Evolutionary conservation across 1,284 basidiomycete species (phyloP).

Genomic region (Singerocomus inundabilis): DNA sequence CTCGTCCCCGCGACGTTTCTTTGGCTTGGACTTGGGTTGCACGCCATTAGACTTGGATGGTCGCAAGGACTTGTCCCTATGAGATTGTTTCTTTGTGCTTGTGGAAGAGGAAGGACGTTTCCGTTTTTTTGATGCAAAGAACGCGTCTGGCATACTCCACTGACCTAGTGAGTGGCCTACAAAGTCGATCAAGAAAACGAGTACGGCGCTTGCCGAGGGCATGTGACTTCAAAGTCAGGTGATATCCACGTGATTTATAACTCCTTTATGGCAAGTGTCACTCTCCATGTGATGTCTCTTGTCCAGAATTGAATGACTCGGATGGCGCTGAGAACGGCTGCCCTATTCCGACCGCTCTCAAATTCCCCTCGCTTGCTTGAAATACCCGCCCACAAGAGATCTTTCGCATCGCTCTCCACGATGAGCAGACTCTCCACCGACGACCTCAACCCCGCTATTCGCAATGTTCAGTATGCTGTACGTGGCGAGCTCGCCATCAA

Average conservation of each 20-base stretch:
- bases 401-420: constrained; percentile 9
- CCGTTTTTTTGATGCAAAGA: constrained; percentile 74
- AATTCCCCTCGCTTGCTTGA: not conserved
- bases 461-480: constrained; percentile 94
- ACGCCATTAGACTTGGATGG: constrained; percentile 29
- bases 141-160: constrained; percentile 75
- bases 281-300: not conserved
- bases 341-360: constrained; percentile 3
- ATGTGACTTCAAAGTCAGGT: constrained; percentile 8
- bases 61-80: constrained; percentile 19
- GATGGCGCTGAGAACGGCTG: constrained; percentile 12
- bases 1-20: constrained; percentile 55
- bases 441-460: constrained; percentile 80
- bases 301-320: not conserved
- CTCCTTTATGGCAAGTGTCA: constrained; percentile 7
- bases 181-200: constrained; percentile 25
- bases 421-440: constrained; percentile 63
- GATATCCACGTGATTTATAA: not conserved
- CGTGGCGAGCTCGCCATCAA: constrained; percentile 95
- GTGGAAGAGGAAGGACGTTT: constrained; percentile 48
- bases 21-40: constrained; percentile 27
- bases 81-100: constrained; percentile 27
- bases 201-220: constrained; percentile 18
- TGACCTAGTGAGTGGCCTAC: not conserved
- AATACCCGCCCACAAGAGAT: constrained; percentile 1